phyloP scores from a whole-genome alignment of 495 filamentous ascomycete species.

The Halenospora varia region DNA sequence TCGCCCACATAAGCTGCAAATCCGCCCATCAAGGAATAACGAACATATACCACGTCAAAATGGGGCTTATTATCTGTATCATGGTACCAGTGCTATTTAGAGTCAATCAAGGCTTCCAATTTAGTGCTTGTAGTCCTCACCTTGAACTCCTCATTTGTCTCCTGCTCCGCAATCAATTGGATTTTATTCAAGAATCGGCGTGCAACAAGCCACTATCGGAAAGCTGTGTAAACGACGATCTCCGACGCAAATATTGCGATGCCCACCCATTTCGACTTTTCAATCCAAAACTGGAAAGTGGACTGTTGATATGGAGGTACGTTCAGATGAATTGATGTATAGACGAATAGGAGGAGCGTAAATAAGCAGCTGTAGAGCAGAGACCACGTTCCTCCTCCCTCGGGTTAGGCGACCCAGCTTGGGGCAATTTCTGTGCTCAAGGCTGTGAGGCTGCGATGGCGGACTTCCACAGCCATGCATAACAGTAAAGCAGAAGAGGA shows the following conservation, averaged over 20 bases:
- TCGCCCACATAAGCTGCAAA: too few relatives aligned
- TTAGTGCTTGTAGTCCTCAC: too few relatives aligned
- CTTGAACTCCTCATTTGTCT: too few relatives aligned
- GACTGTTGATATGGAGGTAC: background rate
- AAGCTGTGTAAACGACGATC: too few relatives aligned
- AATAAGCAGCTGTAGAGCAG: background rate
- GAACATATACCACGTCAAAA: too few relatives aligned
- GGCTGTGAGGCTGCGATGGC: background rate
- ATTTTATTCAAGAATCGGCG: too few relatives aligned
- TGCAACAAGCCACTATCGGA: too few relatives aligned
- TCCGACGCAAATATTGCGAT: background rate
- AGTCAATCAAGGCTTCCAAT: too few relatives aligned
- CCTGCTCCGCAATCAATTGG: too few relatives aligned
- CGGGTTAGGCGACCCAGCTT: background rate
- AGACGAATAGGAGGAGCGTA: background rate
- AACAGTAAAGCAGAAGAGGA: background rate
- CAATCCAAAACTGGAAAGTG: background rate
- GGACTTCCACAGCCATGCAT: background rate
- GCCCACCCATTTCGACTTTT: background rate
- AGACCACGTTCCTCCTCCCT: background rate
- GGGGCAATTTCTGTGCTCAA: background rate
- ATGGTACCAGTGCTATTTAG: too few relatives aligned
- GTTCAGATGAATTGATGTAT: background rate
- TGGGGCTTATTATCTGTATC: too few relatives aligned
- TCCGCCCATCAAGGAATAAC: too few relatives aligned